Percentiles rank a stretch among this genome's conserved stretches.
These are phyloP conservation scores for Exophiala oligosperma DNA, from an alignment of 2,329 filamentous ascomycete species.

Conservation along the genomic window DNA sequence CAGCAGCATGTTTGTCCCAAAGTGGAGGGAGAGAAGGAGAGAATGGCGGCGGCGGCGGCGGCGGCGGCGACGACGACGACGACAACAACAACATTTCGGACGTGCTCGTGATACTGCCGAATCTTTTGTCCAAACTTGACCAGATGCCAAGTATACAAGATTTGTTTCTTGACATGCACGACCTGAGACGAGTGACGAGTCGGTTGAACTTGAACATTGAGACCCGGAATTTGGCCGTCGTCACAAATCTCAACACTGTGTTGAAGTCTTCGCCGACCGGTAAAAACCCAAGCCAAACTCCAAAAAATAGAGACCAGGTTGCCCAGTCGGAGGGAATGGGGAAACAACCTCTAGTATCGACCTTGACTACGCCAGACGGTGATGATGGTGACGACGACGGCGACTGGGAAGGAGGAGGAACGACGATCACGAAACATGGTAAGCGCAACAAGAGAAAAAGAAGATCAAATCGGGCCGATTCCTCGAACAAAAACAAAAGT, in stretches of 20 bases:
- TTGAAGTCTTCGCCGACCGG: background rate
- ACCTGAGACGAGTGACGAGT: conserved; percentile 5
- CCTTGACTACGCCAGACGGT: no score
- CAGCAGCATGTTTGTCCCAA: no score
- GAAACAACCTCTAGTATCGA: no score
- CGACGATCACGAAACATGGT: background rate
- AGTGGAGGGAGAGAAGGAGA: no score
- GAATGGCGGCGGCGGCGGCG: no score
- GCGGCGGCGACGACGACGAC: no score
- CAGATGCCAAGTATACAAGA: conserved; percentile 19
- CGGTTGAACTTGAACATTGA: background rate
- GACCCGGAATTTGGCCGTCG: background rate
- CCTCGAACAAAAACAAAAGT: background rate
- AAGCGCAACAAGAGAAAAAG: conserved; percentile 14
- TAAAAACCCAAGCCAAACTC: background rate
- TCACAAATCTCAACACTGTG: background rate
- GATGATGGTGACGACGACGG: background rate
- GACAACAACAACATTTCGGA: no score
- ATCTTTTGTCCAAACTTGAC: conserved; percentile 1
- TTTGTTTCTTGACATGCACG: conserved; percentile 22
- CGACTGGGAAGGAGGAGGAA: conserved; percentile 4
- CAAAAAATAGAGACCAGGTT: background rate
- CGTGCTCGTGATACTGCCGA: background rate
- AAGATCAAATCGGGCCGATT: background rate
- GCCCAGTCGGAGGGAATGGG: no score